Conservation (phyloP, 78 protist species). For the Neovahlkampfia damariscottae region DNA sequence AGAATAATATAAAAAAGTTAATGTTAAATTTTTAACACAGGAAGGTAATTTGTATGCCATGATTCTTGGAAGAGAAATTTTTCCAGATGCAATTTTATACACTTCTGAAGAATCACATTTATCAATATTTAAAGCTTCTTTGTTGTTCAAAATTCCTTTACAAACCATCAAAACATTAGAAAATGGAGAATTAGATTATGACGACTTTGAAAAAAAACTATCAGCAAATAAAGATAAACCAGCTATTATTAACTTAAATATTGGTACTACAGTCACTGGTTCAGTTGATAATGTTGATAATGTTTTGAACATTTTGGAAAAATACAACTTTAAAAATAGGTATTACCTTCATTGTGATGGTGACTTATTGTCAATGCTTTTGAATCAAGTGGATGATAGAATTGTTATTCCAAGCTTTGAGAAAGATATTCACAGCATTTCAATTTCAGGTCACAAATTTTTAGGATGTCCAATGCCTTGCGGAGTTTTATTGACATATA, state of each 20-base stretch:
- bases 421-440: neutral
- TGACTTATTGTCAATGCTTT: neutral
- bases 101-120: neutral
- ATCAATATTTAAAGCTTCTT: constrained; percentile 5
- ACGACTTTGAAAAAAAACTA: neutral
- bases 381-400: neutral
- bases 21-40: too few relatives aligned
- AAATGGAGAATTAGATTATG: constrained; percentile 8
- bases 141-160: neutral
- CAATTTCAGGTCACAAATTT: constrained; percentile 2
- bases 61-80: neutral
- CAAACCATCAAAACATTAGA: neutral
- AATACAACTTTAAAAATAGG: neutral
- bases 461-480: constrained; percentile 16
- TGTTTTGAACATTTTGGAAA: neutral
- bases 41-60: neutral
- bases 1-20: too few relatives aligned
- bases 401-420: neutral
- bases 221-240: neutral
- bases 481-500: constrained; percentile 6
- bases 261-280: constrained; percentile 5
- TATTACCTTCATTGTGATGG: neutral
- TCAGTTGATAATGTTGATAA: constrained; percentile 2
- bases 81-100: neutral
- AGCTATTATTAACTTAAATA: neutral